A percentile compares a stretch with the other conserved stretches of the same genome.
Evolutionary conservation across 106 monocot species (phyloP).

Genomic region (Acanthochlamys bracteata): DNA sequence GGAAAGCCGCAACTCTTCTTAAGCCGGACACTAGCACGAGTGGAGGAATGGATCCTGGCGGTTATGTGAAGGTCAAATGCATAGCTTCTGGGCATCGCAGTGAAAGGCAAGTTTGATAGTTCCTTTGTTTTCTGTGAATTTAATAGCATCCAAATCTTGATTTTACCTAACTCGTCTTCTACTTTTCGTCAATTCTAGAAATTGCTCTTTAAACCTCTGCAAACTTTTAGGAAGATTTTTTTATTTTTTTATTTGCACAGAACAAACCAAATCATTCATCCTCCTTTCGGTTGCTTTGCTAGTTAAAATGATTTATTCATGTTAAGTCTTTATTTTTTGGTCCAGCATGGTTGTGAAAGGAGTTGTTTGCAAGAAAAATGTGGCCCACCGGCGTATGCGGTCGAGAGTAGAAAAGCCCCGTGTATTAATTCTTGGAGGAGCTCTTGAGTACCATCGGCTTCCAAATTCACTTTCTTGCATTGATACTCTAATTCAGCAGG

Average conservation of each 20-base stretch:
- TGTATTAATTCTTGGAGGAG: constrained; percentile 82
- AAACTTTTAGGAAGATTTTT: too few species aligned
- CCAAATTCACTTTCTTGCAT: constrained; percentile 71
- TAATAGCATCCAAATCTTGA: too few species aligned
- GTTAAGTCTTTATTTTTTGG: constrained; percentile 10
- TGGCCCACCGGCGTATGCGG: constrained; percentile 80
- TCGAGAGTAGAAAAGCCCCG: constrained; percentile 70
- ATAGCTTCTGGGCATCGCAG: constrained; percentile 68
- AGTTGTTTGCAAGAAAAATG: constrained; percentile 91
- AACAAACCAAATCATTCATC: too few species aligned
- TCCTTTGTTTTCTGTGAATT: not conserved
- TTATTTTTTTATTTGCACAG: too few species aligned
- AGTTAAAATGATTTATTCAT: constrained; percentile 7
- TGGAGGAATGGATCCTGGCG: constrained; percentile 89
- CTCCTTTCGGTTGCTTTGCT: too few species aligned
- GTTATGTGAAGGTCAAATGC: constrained; percentile 87
- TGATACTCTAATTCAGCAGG: constrained; percentile 94
- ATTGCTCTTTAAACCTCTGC: too few species aligned
- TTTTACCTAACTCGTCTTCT: too few species aligned
- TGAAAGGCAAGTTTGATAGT: constrained; percentile 50
- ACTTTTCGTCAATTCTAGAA: too few species aligned
- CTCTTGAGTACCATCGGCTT: constrained; percentile 88
- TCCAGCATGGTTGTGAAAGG: constrained; percentile 77
- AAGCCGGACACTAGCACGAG: constrained; percentile 77
- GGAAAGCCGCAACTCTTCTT: constrained; percentile 85